phyloP scores from a whole-genome alignment of 108 stramenopile genomes.

The Discostella pseudostelligera region DNA sequence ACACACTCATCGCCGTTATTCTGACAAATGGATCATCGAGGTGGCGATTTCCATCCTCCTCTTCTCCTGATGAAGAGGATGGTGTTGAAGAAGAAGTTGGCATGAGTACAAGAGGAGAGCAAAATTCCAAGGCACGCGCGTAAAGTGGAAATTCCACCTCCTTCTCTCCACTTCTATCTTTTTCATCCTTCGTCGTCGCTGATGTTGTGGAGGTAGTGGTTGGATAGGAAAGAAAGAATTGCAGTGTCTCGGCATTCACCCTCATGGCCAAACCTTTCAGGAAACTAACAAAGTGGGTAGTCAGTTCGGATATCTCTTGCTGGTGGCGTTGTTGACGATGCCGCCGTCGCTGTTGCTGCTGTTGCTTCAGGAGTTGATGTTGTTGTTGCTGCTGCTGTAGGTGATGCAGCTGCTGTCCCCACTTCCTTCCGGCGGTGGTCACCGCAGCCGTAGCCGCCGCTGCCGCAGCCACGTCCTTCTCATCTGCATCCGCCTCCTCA shows the following conservation, averaged over 20 bases:
- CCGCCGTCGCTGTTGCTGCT: not conserved
- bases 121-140: constrained; percentile 83
- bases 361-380: not conserved
- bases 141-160: constrained; percentile 81
- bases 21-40: constrained; percentile 77
- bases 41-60: constrained; percentile 29
- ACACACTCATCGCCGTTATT: constrained; percentile 88
- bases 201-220: not conserved
- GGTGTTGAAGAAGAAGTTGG: no score
- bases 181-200: not conserved
- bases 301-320: constrained; percentile 73
- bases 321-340: not conserved
- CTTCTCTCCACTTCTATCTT: not conserved
- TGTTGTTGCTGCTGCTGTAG: constrained; percentile 1
- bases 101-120: constrained; percentile 25
- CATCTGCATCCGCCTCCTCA: no score
- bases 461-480: constrained; percentile 20
- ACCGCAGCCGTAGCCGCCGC: not conserved
- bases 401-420: not conserved
- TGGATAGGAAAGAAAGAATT: constrained; percentile 82
- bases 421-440: not conserved
- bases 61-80: no score
- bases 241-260: constrained; percentile 85
- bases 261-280: constrained; percentile 85
- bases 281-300: constrained; percentile 82